Conservation (phyloP, 129 eudicot species). For the Ambrosia trifida region DNA sequence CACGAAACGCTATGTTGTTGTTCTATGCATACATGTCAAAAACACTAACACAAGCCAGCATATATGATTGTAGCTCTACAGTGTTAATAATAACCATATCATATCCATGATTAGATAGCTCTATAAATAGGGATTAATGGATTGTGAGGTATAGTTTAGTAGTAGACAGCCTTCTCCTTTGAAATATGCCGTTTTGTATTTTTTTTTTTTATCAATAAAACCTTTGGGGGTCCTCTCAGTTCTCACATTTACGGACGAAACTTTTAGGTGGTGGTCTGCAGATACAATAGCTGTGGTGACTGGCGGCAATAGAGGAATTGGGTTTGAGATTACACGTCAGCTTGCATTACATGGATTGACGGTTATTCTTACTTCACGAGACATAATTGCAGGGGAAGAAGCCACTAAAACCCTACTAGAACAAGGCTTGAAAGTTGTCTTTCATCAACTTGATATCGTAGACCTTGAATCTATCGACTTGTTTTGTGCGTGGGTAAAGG, state of each 20-base stretch:
- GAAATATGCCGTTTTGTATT: not conserved
- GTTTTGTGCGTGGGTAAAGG: constrained; percentile 61
- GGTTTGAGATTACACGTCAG: constrained; percentile 88
- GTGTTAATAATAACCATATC: not conserved
- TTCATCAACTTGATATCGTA: constrained; percentile 75
- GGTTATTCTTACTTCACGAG: constrained; percentile 84
- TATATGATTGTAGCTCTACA: no score
- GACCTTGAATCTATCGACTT: constrained; percentile 58
- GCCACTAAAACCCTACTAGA: constrained; percentile 70
- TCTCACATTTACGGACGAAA: constrained; percentile 7
- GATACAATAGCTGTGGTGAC: constrained; percentile 90
- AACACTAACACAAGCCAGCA: no score
- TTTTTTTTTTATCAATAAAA: not conserved
- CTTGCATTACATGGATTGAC: constrained; percentile 79
- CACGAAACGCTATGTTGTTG: no score
- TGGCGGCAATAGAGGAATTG: constrained; percentile 93
- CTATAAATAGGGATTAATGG: not conserved
- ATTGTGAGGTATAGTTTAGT: not conserved
- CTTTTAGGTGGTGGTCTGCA: constrained; percentile 87
- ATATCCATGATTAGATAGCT: not conserved
- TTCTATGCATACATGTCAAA: no score
- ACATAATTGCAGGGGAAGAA: constrained; percentile 60
- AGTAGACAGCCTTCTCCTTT: not conserved
- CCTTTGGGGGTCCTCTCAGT: not conserved
- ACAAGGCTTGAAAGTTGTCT: constrained; percentile 66